These are phyloP conservation scores for Berberis vulgaris DNA, from an alignment of 164 flowering plant genomes.

Conservation along the genomic window DNA sequence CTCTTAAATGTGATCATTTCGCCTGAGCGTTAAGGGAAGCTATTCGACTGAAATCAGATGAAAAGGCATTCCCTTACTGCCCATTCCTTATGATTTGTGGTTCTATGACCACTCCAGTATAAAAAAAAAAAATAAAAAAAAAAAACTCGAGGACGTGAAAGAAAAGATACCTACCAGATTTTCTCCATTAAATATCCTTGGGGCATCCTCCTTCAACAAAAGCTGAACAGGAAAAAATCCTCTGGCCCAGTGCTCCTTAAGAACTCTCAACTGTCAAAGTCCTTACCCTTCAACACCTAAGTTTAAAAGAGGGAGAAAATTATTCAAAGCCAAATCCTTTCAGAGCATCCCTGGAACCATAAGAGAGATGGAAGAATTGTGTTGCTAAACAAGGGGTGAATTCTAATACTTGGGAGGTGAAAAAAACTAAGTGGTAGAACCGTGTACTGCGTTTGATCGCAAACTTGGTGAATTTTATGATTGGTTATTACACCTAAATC, in stretches of 20 bases:
- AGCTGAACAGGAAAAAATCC: constrained; percentile 7
- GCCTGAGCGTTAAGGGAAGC: background rate
- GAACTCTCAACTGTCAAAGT: constrained; percentile 10
- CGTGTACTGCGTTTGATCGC: too few relatives aligned
- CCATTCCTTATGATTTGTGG: background rate
- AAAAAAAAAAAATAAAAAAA: constrained; percentile 5
- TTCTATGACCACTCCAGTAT: background rate
- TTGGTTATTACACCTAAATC: too few relatives aligned
- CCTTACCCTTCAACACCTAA: constrained; percentile 13
- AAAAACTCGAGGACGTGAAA: constrained; percentile 1
- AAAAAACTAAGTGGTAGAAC: too few relatives aligned
- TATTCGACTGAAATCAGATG: background rate
- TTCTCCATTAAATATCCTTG: constrained; percentile 11
- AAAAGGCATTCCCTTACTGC: background rate
- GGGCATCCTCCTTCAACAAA: constrained; percentile 3
- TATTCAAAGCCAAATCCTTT: constrained; percentile 5
- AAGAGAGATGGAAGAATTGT: background rate
- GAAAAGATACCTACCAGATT: constrained; percentile 14
- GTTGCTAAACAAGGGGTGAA: background rate
- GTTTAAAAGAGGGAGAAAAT: constrained; percentile 12
- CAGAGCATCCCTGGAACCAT: background rate
- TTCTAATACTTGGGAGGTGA: background rate
- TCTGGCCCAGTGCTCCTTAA: constrained; percentile 9
- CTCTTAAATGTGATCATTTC: background rate
- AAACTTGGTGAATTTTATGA: too few relatives aligned